Percentiles rank a stretch among this genome's conserved stretches.
These are phyloP conservation scores for Metarhizium album DNA, from an alignment of 2,329 filamentous ascomycete genomes.

Conservation along the genomic window DNA sequence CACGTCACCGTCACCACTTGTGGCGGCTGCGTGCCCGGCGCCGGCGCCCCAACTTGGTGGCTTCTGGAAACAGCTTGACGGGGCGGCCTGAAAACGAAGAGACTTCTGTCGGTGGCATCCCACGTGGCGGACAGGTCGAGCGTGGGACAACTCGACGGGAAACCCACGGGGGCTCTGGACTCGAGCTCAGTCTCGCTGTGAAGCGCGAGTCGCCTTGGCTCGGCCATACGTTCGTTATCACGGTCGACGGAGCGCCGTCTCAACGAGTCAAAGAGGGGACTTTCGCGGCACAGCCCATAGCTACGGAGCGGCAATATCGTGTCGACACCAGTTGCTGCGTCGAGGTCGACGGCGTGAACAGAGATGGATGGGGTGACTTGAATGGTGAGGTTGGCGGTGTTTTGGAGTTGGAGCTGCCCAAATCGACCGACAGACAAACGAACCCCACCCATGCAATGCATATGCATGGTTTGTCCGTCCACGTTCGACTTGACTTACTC, in stretches of 20 bases:
- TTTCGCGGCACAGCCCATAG: background rate
- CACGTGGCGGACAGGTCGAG: constrained; percentile 71
- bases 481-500: background rate
- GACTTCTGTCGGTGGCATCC: constrained; percentile 54
- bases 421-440: background rate
- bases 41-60: constrained; percentile 31
- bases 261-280: background rate
- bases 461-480: no score
- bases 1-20: constrained; percentile 44
- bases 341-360: background rate
- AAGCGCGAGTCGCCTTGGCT: constrained; percentile 29
- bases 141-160: constrained; percentile 68
- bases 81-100: constrained; percentile 70
- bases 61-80: constrained; percentile 53
- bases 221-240: no score
- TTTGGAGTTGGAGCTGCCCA: no score
- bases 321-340: background rate
- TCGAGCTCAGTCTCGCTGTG: constrained; percentile 49
- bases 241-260: background rate
- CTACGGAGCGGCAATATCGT: background rate
- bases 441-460: background rate
- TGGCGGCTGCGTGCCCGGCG: constrained; percentile 28
- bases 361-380: background rate
- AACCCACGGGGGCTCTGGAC: constrained; percentile 40
- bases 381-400: background rate